Conservation (phyloP, 148 eudicot species). For the Heliosperma pusillum region DNA sequence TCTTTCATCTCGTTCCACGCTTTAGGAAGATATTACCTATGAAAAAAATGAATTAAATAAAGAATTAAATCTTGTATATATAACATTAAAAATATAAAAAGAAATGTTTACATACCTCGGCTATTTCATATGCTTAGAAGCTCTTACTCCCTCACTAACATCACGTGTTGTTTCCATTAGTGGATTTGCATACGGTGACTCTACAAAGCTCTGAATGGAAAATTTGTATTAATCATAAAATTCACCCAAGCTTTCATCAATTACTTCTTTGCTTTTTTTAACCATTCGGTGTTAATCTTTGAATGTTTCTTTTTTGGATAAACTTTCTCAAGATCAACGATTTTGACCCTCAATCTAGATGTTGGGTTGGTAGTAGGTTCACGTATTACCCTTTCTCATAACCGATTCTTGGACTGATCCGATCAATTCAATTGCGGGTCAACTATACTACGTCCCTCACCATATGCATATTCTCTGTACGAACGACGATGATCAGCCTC, state of each 20-base stretch:
- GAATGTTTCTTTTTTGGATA: no score
- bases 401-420: not conserved
- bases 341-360: not conserved
- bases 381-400: not conserved
- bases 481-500: not conserved
- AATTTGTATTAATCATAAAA: not conserved
- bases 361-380: not conserved
- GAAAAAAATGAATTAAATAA: not conserved
- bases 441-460: not conserved
- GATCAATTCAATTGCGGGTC: not conserved
- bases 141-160: no score
- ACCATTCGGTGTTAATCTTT: no score
- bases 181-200: no score
- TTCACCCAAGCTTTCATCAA: not conserved
- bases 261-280: not conserved
- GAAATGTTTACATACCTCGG: not conserved
- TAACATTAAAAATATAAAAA: not conserved
- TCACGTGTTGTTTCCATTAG: no score
- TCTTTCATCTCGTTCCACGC: conserved; percentile 3
- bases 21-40: conserved; percentile 3
- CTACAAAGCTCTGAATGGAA: no score
- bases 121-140: not conserved
- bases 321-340: no score
- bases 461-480: not conserved
- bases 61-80: not conserved